Evolutionary conservation across 306 rosid genomes (phyloP), one percentile per base, ranked within the genome.

Genomic region (Ammopiptanthus mongolicus): DNA sequence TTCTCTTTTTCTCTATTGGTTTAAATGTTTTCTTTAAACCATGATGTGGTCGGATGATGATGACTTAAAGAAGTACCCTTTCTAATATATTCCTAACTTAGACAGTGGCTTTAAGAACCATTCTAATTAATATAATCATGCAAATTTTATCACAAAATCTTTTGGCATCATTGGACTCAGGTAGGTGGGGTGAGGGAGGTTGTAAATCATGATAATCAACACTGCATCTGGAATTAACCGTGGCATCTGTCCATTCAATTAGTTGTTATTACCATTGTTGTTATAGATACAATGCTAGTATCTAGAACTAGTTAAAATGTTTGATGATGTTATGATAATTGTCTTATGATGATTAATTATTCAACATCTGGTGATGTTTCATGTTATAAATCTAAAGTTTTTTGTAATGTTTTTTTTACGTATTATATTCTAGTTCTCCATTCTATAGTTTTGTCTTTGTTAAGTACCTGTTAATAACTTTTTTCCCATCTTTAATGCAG

Each of bases 401-500:
- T 25, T 25, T 25, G 1, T 1, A 25, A n/a, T 19, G 34, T 34
- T 52, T 31, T 31, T 5, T 31, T 31, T 55, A 31, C 46, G 28
- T 48, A 52, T 62, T 28, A 47, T 74, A 19, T 65, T 42, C 17
- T 15, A 1, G 21, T 76, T 23, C 18, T 23, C 52, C 17, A n/a
- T 52, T 64, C 19, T 58, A 25, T 67, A 11, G 6, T 7, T 37
- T 28, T 37, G 13, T 46, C 22, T 23, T 31, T n/a, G 58, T 18
- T 44, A 33, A 19, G 48, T 72, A 22, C 25, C 48, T 51, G 37
- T 39, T 83, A 66, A 69, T 76, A 64, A 22, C 34, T 31, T 8
- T 57, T 70, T 11, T 21, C 17, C 12, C 62, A 65, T 71, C 6
- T 37, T 46, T 69, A 21, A 42, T 82, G 80, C 90, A 93, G 97